Evolutionary conservation across 1,284 basidiomycete genomes (phyloP).

Genomic region (Phellinidium pouzarii): DNA sequence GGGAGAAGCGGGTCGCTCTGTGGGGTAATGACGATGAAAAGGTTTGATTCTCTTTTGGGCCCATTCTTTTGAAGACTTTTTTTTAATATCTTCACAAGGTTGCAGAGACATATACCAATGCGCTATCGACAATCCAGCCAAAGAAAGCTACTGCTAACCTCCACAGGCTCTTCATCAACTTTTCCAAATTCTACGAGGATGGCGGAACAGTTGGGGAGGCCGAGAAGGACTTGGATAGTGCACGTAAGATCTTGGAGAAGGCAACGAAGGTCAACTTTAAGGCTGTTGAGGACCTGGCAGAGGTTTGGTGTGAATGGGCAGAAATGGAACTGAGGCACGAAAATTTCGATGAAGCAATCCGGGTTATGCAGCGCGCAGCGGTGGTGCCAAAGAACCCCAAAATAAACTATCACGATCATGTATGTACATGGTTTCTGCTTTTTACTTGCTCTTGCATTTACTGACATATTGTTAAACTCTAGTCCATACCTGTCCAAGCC

Average conservation of each 20-base stretch:
- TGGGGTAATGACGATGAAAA: conserved; percentile 93
- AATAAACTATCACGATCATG: conserved; percentile 93
- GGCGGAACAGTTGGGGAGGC: conserved; percentile 77
- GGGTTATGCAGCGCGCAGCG: conserved; percentile 93
- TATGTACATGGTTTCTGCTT: conserved; percentile 34
- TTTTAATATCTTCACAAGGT: conserved; percentile 46
- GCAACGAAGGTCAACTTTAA: conserved; percentile 90
- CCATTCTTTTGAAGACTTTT: conserved; percentile 2
- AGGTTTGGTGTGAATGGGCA: conserved; percentile 99
- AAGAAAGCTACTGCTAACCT: conserved; percentile 90
- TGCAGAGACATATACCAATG: conserved; percentile 87
- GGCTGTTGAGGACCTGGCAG: conserved; percentile 95
- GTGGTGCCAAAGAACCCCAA: conserved; percentile 86
- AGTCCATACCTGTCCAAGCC: conserved; percentile 80
- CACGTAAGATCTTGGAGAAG: conserved; percentile 90
- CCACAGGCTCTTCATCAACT: conserved; percentile 89
- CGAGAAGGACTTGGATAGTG: conserved; percentile 77
- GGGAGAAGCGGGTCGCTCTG: conserved; percentile 96
- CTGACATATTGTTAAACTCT: conserved; percentile 5
- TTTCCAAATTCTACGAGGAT: conserved; percentile 96
- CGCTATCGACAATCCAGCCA: conserved; percentile 84
- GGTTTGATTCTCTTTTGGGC: conserved; percentile 33
- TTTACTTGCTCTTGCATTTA: conserved; percentile 17
- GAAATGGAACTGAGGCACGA: conserved; percentile 96
- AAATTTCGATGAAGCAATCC: conserved; percentile 95